These are phyloP conservation scores for Lepraria neglecta DNA, from an alignment of 495 filamentous ascomycete species.

Conservation along the genomic window DNA sequence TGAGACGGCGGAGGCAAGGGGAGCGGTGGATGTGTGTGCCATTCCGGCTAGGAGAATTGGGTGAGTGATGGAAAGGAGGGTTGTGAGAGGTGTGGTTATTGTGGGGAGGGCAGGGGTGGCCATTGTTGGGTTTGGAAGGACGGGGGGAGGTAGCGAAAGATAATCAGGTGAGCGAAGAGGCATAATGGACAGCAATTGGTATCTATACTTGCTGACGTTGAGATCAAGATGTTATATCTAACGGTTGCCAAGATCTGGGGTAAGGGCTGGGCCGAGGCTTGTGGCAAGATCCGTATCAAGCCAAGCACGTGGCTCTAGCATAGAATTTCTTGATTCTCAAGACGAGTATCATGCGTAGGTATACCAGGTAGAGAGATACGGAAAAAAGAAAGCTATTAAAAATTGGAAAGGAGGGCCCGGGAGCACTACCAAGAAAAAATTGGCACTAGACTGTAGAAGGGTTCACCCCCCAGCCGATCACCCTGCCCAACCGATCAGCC, in stretches of 20 bases:
- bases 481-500: too few relatives aligned
- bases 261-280: conserved; percentile 3
- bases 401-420: too few relatives aligned
- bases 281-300: not conserved
- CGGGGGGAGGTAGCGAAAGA: conserved; percentile 34
- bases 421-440: too few relatives aligned
- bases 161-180: not conserved
- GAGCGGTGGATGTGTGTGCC: conserved; percentile 71
- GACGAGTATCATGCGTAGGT: too few relatives aligned
- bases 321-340: too few relatives aligned
- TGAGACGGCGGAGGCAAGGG: conserved; percentile 76
- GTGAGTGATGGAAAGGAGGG: conserved; percentile 67
- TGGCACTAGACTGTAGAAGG: too few relatives aligned
- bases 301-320: not conserved
- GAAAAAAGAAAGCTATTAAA: too few relatives aligned
- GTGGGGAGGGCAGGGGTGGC: conserved; percentile 57
- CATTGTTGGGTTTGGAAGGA: conserved; percentile 12
- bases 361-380: too few relatives aligned
- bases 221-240: not conserved
- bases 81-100: conserved; percentile 69
- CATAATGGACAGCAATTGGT: not conserved
- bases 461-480: too few relatives aligned
- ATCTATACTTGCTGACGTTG: not conserved
- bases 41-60: conserved; percentile 85
- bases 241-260: conserved; percentile 12